Evolutionary conservation across 2,329 filamentous ascomycete genomes (phyloP).

Genomic region (Penicillium polonicum): DNA sequence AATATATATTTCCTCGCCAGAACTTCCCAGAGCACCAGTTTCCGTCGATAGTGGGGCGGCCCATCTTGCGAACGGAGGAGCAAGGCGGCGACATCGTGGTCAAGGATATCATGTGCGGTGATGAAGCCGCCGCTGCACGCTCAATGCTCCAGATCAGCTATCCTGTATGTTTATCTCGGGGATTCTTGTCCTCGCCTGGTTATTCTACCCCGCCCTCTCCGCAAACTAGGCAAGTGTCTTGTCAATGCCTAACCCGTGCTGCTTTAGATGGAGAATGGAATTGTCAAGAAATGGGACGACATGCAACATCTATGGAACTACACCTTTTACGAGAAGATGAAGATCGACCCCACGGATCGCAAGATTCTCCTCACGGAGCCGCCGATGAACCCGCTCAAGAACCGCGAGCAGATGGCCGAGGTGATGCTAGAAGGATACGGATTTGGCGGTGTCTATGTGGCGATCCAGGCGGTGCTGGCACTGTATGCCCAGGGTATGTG

Average conservation of each 20-base stretch:
- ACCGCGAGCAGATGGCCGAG: slow-evolving; percentile 96
- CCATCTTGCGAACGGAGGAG: slow-evolving; percentile 96
- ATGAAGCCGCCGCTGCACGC: slow-evolving; percentile 91
- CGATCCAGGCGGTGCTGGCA: slow-evolving; percentile 93
- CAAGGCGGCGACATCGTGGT: slow-evolving; percentile 69
- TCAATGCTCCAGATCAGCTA: slow-evolving; percentile 99
- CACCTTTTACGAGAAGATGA: slow-evolving; percentile 96
- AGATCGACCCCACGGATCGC: slow-evolving; percentile 82
- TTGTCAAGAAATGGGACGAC: slow-evolving; percentile 99
- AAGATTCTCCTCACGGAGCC: slow-evolving; percentile 98
- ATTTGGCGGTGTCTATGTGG: slow-evolving; percentile 96
- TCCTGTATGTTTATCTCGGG: slow-evolving; percentile 57
- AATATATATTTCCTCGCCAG: slow-evolving; percentile 44
- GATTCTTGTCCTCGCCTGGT: slow-evolving; percentile 3
- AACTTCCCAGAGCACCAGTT: slow-evolving; percentile 99
- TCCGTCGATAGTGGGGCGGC: slow-evolving; percentile 95
- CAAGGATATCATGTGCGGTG: slow-evolving; percentile 99
- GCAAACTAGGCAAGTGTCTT: slow-evolving; percentile 25
- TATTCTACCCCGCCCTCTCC: slow-evolving; percentile 19
- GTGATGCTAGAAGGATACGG: slow-evolving; percentile 98
- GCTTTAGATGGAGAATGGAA: slow-evolving; percentile 92
- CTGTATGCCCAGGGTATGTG: slow-evolving; percentile 86
- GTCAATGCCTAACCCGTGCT: slow-evolving; percentile 17
- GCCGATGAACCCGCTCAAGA: slow-evolving; percentile 95
- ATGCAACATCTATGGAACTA: slow-evolving; percentile 99